phyloP scores from a whole-genome alignment of 805 yeast genomes.

The Candida incommunis region DNA sequence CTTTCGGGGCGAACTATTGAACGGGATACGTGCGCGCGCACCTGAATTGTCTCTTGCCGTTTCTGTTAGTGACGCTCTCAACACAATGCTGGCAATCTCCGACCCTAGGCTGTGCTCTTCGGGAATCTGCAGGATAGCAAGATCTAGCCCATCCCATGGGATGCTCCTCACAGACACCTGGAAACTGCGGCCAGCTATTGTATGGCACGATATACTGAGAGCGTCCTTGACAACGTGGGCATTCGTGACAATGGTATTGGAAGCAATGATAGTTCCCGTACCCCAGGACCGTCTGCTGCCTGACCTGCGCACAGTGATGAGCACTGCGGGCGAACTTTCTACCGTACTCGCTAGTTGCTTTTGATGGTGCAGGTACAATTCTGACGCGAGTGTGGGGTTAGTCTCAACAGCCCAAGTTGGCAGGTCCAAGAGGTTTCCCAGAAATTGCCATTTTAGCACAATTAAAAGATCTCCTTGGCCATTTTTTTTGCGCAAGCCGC shows the following conservation, averaged over 20 bases:
- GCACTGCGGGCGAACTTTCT: slow-evolving; percentile 8
- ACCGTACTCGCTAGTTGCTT: background rate
- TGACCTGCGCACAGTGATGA: slow-evolving; percentile 6
- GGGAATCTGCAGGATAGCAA: slow-evolving; percentile 15
- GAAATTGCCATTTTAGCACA: slow-evolving; percentile 18
- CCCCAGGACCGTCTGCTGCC: slow-evolving; percentile 22
- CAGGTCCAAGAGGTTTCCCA: slow-evolving; percentile 4
- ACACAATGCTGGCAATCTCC: too few species aligned
- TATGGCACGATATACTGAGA: slow-evolving; percentile 6
- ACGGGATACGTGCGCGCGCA: background rate
- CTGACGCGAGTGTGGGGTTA: background rate
- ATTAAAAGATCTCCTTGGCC: slow-evolving; percentile 21
- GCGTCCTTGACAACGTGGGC: slow-evolving; percentile 18
- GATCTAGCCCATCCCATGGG: slow-evolving; percentile 19
- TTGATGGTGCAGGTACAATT: background rate
- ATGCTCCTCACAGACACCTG: slow-evolving; percentile 7
- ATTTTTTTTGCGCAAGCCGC: slow-evolving; percentile 13
- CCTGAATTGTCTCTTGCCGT: too few species aligned
- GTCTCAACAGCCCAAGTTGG: background rate
- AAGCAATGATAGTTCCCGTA: slow-evolving; percentile 20
- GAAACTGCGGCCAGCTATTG: slow-evolving; percentile 5
- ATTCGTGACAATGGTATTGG: slow-evolving; percentile 19
- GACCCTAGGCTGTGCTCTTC: background rate
- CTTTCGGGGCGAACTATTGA: slow-evolving; percentile 4
- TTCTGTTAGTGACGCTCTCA: too few species aligned